These are phyloP conservation scores for Osmanthus fragrans DNA, from an alignment of 257 asterid species.

Conservation along the genomic window DNA sequence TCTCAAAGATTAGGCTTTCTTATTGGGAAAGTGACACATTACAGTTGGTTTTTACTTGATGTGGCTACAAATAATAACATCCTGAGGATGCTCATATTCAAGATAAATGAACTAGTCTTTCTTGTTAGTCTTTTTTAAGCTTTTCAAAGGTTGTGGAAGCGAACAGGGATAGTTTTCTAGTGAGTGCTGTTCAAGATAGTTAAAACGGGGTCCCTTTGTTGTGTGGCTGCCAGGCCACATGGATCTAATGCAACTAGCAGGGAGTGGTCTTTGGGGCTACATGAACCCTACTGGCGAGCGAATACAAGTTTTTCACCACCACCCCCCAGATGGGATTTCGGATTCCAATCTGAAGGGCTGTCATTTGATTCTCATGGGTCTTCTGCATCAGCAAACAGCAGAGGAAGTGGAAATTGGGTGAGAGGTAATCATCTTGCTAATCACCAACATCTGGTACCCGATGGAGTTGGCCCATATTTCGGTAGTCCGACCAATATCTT, in stretches of 20 bases:
- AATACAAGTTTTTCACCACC: constrained; percentile 96
- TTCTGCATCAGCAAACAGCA: constrained; percentile 85
- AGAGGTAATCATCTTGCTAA: constrained; percentile 63
- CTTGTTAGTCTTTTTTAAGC: constrained; percentile 8
- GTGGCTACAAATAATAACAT: constrained; percentile 6
- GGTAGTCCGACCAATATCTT: constrained; percentile 81
- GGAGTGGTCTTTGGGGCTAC: constrained; percentile 96
- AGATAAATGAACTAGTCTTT: constrained; percentile 22
- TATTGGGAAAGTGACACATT: background rate
- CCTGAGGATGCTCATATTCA: background rate
- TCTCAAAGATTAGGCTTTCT: background rate
- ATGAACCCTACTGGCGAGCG: constrained; percentile 93
- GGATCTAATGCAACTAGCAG: constrained; percentile 82
- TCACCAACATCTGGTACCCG: constrained; percentile 69
- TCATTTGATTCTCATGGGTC: constrained; percentile 87
- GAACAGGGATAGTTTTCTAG: constrained; percentile 27
- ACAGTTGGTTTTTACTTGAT: background rate
- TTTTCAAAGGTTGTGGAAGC: constrained; percentile 33
- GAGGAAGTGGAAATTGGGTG: constrained; percentile 88
- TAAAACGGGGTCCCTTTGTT: constrained; percentile 99
- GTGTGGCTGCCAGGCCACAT: constrained; percentile 99
- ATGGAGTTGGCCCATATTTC: constrained; percentile 62
- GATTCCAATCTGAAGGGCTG: constrained; percentile 72
- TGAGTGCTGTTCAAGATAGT: constrained; percentile 65
- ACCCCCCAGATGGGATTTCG: constrained; percentile 84